Evolutionary conservation across 164 flowering plant genomes (phyloP), one percentile per base, ranked within the genome.

Genomic region (Berberis vulgaris): DNA sequence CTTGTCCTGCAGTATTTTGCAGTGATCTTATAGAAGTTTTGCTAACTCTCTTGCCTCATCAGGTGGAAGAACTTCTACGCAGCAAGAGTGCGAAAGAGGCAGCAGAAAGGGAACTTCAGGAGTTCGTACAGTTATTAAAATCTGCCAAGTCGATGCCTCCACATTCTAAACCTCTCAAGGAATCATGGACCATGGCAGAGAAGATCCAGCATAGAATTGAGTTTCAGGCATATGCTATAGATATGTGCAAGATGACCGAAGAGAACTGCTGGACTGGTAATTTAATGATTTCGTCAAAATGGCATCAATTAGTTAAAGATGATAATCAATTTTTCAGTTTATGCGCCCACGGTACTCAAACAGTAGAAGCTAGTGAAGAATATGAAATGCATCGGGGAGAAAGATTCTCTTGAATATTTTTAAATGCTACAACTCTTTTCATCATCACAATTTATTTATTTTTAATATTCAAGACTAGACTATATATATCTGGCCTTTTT

Each of bases 31-130:
- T 44, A 64, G 39, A 41, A 7, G 39, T 12, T 7, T 13, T 60
- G 57, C 2, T 63, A 9, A 43, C 5, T 2, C 59, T 42, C 38
- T 59, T 49, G n/a, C 2, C 12, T 72, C 59, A 64, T 54, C 64
- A 93, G 98, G 97, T 93, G n/a, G 89, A 89, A 71, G 91, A 93
- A 71, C 93, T 86, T 70, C 61, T 77, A 11, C 77, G 70, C 26
- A 73, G 82, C 79, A 86, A 84, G 74, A 73, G 65, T 70, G 84
- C 85, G 44, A 81, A 80, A 75, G 97, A 84, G 74, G 87, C 78
- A 63, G 88, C 88, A 62, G 94, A 89, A 63, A 89, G 77, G 78
- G 96, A 92, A 71, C 77, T 89, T 58, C 83, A 85, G 73, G 91
- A 88, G 72, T 86, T 93, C 78, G 73, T 81, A 6, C 76, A 78